Conservation (phyloP, 2,329 filamentous ascomycete genomes). For the Alternaria conjuncta region DNA sequence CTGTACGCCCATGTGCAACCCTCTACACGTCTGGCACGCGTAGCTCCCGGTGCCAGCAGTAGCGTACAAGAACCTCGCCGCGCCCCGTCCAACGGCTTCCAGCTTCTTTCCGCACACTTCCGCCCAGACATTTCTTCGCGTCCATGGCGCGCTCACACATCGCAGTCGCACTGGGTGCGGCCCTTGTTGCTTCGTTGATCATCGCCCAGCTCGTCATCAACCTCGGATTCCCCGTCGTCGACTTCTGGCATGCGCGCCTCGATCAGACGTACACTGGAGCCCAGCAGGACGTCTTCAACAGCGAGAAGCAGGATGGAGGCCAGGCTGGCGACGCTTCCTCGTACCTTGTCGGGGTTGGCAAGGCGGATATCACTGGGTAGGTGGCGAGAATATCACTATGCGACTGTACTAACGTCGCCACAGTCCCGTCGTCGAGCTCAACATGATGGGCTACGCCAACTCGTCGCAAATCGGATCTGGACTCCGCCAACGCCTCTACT, state of each 20-base stretch:
- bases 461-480: slow-evolving; percentile 82
- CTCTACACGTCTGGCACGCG: background rate
- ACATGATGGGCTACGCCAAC: slow-evolving; percentile 91
- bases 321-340: slow-evolving; percentile 49
- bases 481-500: slow-evolving; percentile 85
- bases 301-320: slow-evolving; percentile 37
- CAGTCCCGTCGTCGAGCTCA: slow-evolving; percentile 85
- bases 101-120: slow-evolving; percentile 21
- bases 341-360: slow-evolving; percentile 72
- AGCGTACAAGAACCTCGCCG: slow-evolving; percentile 6
- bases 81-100: slow-evolving; percentile 3
- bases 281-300: slow-evolving; percentile 34
- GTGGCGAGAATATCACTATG: background rate
- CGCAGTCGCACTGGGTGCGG: slow-evolving; percentile 46
- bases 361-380: slow-evolving; percentile 75
- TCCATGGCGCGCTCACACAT: slow-evolving; percentile 51
- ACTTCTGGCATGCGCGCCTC: slow-evolving; percentile 45
- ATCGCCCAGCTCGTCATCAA: slow-evolving; percentile 43
- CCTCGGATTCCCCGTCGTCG: slow-evolving; percentile 44
- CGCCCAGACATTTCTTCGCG: slow-evolving; percentile 22
- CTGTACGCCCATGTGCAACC: background rate
- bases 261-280: slow-evolving; percentile 29
- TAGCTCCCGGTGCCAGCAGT: slow-evolving; percentile 2
- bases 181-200: slow-evolving; percentile 43
- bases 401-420: slow-evolving; percentile 13